Base-by-base conservation (phyloP, 495 filamentous ascomycete genomes). In the Podospora pseudoanserina region DNA sequence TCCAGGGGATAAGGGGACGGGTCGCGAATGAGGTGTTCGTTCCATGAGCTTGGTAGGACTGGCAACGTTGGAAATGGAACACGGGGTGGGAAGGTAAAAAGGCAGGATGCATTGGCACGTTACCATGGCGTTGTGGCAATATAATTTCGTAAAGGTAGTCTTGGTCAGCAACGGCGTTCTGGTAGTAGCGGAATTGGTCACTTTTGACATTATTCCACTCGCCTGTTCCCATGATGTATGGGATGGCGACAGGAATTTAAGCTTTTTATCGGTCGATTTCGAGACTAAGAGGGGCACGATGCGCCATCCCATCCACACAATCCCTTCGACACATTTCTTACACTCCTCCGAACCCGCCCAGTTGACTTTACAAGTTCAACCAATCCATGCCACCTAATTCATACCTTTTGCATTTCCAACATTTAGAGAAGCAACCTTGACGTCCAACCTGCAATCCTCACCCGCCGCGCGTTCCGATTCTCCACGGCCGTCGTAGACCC, bases 1-100 rank as follows among this genome's bases (percentile, higher is more conserved):
- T 66, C 60, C 58, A 1, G 79, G 72, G 5, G 75, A 77, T 60
- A 70, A 74, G 39, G 39, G 39, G 13, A 49, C 39, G 5, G 39
- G 39, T 49, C 39, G 39, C 15, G 39, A 49, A 9, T 49, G 39
- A 49, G 39, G 6, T 49, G 9, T 49, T 11, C 0, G 39, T 11
- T 49, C 39, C 2, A 49, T 16, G 39, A 49, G 15, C 2, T 13
- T 49, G 39, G 15, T 11, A 9, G 39, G 39, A 49, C 39, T 49
- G 39, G 39, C 39, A 13, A 13, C 39, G 39, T 49, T 49, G 39
- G 15, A 3, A 3, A 13, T 49, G 39, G 39, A 49, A 0, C 39
- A 9, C 15, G 7, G 9, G 9, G 19, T n/a, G 44, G 7, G 3
- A 58, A 18, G 44, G 39, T 11, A 49, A 1, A 18, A 20, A 30